Base-by-base conservation (phyloP, 2,329 filamentous ascomycete species). In the Pestalotiopsis sp. region DNA sequence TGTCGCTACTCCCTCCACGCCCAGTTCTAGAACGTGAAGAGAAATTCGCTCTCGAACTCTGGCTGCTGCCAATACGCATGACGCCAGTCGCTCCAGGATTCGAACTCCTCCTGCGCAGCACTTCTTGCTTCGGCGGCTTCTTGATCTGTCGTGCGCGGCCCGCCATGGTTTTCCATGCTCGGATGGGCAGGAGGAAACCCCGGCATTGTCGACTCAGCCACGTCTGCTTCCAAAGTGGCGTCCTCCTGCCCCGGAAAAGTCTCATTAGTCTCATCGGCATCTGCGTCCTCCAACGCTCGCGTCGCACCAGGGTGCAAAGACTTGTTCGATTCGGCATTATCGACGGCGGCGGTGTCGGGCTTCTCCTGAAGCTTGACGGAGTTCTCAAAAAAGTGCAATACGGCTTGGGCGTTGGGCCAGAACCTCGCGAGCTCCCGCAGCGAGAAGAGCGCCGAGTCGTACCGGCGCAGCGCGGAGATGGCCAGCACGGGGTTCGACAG, bases 321-420 rank as follows among this genome's bases (percentile, higher is more conserved):
- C 17, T 52, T 52, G 45, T 9, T 52, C 11, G 11, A 9, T n/a
- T n/a, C 14, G 45, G 2, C 45, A 12, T 52, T 23, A 0, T 52
- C 20, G 7, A 2, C 20, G 11, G 45, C 6, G 2, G 27, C 13
- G 38, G 20, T 20, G 67, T 6, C 52, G 38, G 25, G 36, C 9
- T 36, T 63, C 38, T 65, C 23, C n/a, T 66, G 63, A 12, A 59
- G 55, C 7, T 64, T 65, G 63, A 67, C 60, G 4, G 70, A 70
- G 38, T 71, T 71, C 49, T 75, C 73, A 38, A 75, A 75, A 39
- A 75, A 68, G 4, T 68, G 68, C 39, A 74, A 38, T 7, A 75
- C 70, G 13, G 71, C 57, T 39, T 72, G 68, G 1, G 72, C 73
- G 20, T 73, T 73, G 5, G 71, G 72, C 73, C 73, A 75, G 38